Percentiles rank a stretch among this genome's conserved stretches.
phyloP scores from a whole-genome alignment of 805 yeast species.

The Scheffersomyces spartinae region DNA sequence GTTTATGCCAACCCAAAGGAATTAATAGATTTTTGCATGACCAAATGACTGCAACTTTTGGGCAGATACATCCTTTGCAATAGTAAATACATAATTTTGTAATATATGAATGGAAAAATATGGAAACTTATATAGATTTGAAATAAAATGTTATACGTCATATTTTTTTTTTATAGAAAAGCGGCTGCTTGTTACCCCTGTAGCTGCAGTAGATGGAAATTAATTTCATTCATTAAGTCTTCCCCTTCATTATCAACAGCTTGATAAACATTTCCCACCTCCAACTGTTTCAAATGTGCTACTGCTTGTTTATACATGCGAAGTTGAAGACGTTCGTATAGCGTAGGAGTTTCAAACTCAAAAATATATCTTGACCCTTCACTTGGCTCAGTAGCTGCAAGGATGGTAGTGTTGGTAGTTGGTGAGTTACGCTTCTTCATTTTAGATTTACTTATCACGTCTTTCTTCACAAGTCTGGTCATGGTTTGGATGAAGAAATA shows the following conservation, averaged over 20 bases:
- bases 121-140: constrained; percentile 1
- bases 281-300: too few relatives aligned
- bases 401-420: too few relatives aligned
- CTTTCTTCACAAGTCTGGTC: constrained; percentile 1
- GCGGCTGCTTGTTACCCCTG: background rate
- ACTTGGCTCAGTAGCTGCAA: too few relatives aligned
- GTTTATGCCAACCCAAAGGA: constrained; percentile 29
- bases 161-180: background rate
- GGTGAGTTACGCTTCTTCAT: too few relatives aligned
- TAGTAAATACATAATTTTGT: background rate
- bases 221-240: too few relatives aligned
- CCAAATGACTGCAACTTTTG: constrained; percentile 1
- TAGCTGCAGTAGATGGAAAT: background rate
- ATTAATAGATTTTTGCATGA: constrained; percentile 8
- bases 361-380: too few relatives aligned
- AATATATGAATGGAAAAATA: constrained; percentile 1
- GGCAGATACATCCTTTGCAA: background rate
- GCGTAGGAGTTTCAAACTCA: too few relatives aligned
- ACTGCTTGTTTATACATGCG: too few relatives aligned
- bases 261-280: too few relatives aligned
- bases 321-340: too few relatives aligned
- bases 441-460: background rate
- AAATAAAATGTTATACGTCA: constrained; percentile 1
- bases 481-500: constrained; percentile 2
- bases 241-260: too few relatives aligned